Evolutionary conservation across 1,284 basidiomycete species (phyloP).

Genomic region (Boletus mariae): DNA sequence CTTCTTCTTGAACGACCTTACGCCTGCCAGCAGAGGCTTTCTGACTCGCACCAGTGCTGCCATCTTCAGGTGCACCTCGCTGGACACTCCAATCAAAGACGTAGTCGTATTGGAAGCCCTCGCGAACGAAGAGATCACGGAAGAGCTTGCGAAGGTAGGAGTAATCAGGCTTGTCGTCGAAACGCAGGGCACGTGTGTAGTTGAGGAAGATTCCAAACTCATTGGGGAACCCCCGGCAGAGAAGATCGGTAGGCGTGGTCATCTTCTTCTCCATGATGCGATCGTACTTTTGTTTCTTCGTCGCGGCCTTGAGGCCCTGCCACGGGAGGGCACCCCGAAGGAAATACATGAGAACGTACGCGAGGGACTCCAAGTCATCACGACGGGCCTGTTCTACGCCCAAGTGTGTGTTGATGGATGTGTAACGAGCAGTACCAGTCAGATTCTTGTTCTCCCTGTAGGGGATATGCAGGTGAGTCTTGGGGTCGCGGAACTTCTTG

Average conservation of each 20-base stretch:
- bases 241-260: conserved; percentile 93
- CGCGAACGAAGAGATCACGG: conserved; percentile 94
- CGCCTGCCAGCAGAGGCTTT: conserved; percentile 59
- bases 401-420: conserved; percentile 98
- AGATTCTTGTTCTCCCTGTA: conserved; percentile 99
- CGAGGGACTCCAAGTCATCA: conserved; percentile 94
- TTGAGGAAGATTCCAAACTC: conserved; percentile 98
- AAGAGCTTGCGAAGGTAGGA: conserved; percentile 97
- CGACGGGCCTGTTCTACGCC: conserved; percentile 96
- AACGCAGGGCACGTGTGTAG: conserved; percentile 94
- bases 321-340: conserved; percentile 93
- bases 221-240: conserved; percentile 96
- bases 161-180: conserved; percentile 98
- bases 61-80: conserved; percentile 65
- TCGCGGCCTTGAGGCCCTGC: conserved; percentile 97
- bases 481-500: conserved; percentile 99
- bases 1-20: conserved; percentile 77
- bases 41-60: conserved; percentile 51
- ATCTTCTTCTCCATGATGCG: conserved; percentile 99
- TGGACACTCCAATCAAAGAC: conserved; percentile 98
- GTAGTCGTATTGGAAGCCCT: conserved; percentile 97
- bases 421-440: conserved; percentile 98
- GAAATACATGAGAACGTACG: conserved; percentile 98
- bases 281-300: conserved; percentile 99
- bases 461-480: conserved; percentile 98